Percentiles rank a stretch among this genome's conserved stretches.
These are phyloP conservation scores for Suillus discolor DNA, from an alignment of 768 basidiomycete species.

Conservation along the genomic window DNA sequence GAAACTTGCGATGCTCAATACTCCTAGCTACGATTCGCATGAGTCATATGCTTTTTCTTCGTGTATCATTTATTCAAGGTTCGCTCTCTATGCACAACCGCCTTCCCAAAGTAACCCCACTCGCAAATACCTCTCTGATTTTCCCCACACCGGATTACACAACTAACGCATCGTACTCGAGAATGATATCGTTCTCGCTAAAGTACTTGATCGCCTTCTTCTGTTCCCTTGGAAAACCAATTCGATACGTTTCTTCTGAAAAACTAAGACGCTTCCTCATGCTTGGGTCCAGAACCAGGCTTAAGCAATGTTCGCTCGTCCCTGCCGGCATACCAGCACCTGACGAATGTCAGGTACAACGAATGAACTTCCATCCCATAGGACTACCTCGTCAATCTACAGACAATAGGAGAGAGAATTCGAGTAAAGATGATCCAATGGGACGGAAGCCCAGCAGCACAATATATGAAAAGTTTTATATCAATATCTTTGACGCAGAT, in stretches of 20 bases:
- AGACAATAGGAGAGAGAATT: constrained; percentile 16
- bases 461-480: background rate
- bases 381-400: constrained; percentile 67
- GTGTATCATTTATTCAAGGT: no score
- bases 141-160: constrained; percentile 85
- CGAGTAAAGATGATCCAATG: background rate
- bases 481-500: constrained; percentile 37
- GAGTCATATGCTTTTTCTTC: no score
- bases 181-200: constrained; percentile 74
- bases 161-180: constrained; percentile 87
- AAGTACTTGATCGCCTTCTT: constrained; percentile 72
- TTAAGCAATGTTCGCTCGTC: constrained; percentile 50
- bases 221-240: constrained; percentile 70
- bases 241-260: constrained; percentile 60
- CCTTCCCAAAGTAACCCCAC: no score
- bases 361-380: constrained; percentile 69
- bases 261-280: constrained; percentile 47
- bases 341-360: constrained; percentile 61
- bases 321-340: constrained; percentile 39
- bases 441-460: background rate
- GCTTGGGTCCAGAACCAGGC: constrained; percentile 53
- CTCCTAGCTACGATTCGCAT: constrained; percentile 32
- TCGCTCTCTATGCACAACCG: no score
- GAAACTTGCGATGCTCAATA: no score
- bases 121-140: no score